phyloP scores from a whole-genome alignment of 2,329 filamentous ascomycete genomes.

The Tolypocladium guangdongense region DNA sequence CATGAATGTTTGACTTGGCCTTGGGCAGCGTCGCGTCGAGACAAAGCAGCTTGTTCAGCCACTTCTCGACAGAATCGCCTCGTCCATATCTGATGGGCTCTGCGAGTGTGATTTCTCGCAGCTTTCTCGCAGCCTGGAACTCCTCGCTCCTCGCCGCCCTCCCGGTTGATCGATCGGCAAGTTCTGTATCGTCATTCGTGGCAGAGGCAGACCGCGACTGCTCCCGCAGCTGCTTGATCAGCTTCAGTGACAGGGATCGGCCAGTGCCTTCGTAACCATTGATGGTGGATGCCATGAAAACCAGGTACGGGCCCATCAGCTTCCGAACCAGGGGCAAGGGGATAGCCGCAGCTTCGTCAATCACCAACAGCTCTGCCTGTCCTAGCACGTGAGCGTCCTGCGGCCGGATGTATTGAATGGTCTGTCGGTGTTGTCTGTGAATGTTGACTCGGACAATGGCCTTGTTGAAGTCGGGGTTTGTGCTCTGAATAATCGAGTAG shows the following conservation, averaged over 20 bases:
- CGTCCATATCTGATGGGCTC: constrained; percentile 93
- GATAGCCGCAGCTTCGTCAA: constrained; percentile 95
- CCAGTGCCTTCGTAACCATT: constrained; percentile 98
- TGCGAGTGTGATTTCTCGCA: constrained; percentile 84
- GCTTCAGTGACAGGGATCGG: constrained; percentile 84
- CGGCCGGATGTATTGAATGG: constrained; percentile 95
- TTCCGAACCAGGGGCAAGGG: constrained; percentile 86
- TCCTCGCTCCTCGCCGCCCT: constrained; percentile 55
- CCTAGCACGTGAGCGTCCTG: constrained; percentile 92
- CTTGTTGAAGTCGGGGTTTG: constrained; percentile 98
- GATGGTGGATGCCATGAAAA: constrained; percentile 99
- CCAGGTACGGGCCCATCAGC: constrained; percentile 90
- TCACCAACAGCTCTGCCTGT: constrained; percentile 89
- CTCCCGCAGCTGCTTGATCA: constrained; percentile 93
- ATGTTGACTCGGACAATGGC: constrained; percentile 96
- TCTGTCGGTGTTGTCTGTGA: constrained; percentile 88
- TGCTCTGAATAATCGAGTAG: constrained; percentile 96
- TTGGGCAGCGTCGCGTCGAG: constrained; percentile 84
- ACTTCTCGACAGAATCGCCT: constrained; percentile 86
- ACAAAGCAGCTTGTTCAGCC: constrained; percentile 89
- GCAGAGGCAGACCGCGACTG: constrained; percentile 63
- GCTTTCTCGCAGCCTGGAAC: constrained; percentile 57
- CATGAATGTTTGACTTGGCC: constrained; percentile 59
- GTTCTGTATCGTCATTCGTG: constrained; percentile 46
- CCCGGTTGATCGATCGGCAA: constrained; percentile 71